Percentiles rank a stretch among this genome's conserved stretches.
Evolutionary conservation across 1,284 basidiomycete species (phyloP).

Genomic region (Leccinum ambiguum): DNA sequence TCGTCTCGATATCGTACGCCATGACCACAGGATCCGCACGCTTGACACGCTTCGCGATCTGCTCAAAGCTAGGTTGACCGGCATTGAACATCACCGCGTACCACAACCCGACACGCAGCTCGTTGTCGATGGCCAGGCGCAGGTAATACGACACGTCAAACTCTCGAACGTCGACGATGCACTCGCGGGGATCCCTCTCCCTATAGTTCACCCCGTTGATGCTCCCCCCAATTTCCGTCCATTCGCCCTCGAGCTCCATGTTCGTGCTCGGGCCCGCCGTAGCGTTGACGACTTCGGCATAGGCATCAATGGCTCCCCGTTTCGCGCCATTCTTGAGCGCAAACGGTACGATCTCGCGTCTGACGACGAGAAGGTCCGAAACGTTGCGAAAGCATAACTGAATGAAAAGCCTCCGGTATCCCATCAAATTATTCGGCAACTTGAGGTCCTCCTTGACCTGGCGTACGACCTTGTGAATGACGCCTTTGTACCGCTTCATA

Average conservation of each 20-base stretch:
- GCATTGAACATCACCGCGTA: constrained; percentile 86
- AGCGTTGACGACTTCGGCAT: constrained; percentile 94
- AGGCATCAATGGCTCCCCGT: constrained; percentile 94
- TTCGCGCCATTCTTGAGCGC: constrained; percentile 92
- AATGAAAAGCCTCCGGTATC: constrained; percentile 85
- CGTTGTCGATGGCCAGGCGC: constrained; percentile 97
- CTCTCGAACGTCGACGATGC: constrained; percentile 93
- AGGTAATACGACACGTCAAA: constrained; percentile 98
- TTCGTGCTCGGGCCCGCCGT: constrained; percentile 54
- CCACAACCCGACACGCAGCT: constrained; percentile 97
- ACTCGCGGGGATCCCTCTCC: constrained; percentile 84
- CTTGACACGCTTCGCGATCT: constrained; percentile 85
- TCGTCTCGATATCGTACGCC: constrained; percentile 99
- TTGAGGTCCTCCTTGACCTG: constrained; percentile 93
- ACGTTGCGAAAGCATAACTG: constrained; percentile 93
- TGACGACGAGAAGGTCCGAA: constrained; percentile 85
- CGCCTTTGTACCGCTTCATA: constrained; percentile 89
- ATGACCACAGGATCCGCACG: constrained; percentile 99
- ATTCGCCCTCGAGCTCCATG: constrained; percentile 70
- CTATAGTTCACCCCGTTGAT: constrained; percentile 42
- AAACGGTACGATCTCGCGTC: constrained; percentile 88
- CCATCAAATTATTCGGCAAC: constrained; percentile 95
- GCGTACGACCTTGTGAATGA: constrained; percentile 77
- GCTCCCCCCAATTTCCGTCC: constrained; percentile 50
- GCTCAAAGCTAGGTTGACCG: constrained; percentile 77